These are phyloP conservation scores for Fusarium incarnatum DNA, from an alignment of 2,329 filamentous ascomycete genomes.

Conservation along the genomic window DNA sequence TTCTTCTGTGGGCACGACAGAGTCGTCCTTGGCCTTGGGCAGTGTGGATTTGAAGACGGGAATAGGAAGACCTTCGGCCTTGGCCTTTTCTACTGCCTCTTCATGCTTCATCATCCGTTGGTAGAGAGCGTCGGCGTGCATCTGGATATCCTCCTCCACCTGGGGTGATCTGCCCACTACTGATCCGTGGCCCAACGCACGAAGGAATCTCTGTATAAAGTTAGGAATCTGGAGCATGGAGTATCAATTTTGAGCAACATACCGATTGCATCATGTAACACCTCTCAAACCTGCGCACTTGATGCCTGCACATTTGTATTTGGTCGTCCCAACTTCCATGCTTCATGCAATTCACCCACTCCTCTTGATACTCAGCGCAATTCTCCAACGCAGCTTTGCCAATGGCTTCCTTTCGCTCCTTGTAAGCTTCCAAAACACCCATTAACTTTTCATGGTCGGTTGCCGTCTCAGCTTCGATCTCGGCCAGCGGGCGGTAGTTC, in stretches of 20 bases:
- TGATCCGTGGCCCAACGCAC: conserved; percentile 87
- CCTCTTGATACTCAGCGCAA: conserved; percentile 87
- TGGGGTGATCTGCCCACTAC: conserved; percentile 71
- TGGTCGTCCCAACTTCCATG: conserved; percentile 74
- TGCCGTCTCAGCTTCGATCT: conserved; percentile 76
- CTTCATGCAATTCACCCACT: conserved; percentile 84
- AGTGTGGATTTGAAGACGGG: conserved; percentile 72
- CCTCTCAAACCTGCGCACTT: conserved; percentile 82
- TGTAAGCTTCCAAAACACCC: conserved; percentile 85
- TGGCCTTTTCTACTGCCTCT: conserved; percentile 75
- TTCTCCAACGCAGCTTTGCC: conserved; percentile 90
- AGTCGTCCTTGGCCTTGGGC: conserved; percentile 47
- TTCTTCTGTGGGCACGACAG: conserved; percentile 55
- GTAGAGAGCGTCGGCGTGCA: conserved; percentile 93
- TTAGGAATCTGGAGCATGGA: conserved; percentile 11
- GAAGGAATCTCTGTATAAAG: conserved; percentile 77
- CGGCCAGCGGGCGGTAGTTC: conserved; percentile 79
- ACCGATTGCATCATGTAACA: conserved; percentile 92
- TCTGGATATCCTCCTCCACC: conserved; percentile 89
- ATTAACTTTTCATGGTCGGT: conserved; percentile 83
- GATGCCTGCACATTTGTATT: conserved; percentile 82
- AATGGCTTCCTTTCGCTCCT: conserved; percentile 82
- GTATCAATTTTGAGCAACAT: conserved; percentile 21
- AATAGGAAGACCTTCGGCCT: conserved; percentile 67
- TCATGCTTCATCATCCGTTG: conserved; percentile 89